phyloP scores from a whole-genome alignment of 2,329 filamentous ascomycete genomes.

The Nemania sp. region DNA sequence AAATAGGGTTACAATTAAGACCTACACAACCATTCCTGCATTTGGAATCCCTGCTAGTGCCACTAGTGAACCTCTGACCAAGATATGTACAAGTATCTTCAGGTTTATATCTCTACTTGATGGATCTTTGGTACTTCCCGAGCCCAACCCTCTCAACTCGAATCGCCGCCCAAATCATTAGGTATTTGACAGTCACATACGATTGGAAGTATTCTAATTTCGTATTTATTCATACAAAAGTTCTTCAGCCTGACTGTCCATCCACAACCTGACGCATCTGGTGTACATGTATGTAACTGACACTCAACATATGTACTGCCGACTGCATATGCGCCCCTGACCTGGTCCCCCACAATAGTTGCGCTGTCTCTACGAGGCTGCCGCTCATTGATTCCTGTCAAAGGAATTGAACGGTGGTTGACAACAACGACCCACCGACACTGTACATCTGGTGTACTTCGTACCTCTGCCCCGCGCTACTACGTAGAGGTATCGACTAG shows the following conservation, averaged over 20 bases:
- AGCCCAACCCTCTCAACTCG: too few species aligned
- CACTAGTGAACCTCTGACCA: too few species aligned
- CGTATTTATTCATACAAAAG: background rate
- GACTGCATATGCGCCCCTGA: too few species aligned
- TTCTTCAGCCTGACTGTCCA: background rate
- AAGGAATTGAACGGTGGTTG: background rate
- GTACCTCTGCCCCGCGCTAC: background rate
- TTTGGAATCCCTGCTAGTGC: conserved; percentile 8
- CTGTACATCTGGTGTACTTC: background rate
- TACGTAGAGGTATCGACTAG: background rate
- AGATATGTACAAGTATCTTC: too few species aligned
- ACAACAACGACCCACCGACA: background rate
- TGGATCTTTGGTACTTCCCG: too few species aligned
- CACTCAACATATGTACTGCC: too few species aligned
- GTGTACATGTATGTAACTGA: background rate
- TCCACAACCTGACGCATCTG: background rate
- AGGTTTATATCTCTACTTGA: too few species aligned
- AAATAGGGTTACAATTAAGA: too few species aligned
- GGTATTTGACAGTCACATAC: too few species aligned
- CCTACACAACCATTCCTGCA: background rate
- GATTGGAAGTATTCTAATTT: too few species aligned
- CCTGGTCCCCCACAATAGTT: too few species aligned
- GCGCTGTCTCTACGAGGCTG: background rate
- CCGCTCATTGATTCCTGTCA: background rate
- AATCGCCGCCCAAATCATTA: background rate